phyloP scores from a whole-genome alignment of 306 rosid species.

The Fragaria vesca region DNA sequence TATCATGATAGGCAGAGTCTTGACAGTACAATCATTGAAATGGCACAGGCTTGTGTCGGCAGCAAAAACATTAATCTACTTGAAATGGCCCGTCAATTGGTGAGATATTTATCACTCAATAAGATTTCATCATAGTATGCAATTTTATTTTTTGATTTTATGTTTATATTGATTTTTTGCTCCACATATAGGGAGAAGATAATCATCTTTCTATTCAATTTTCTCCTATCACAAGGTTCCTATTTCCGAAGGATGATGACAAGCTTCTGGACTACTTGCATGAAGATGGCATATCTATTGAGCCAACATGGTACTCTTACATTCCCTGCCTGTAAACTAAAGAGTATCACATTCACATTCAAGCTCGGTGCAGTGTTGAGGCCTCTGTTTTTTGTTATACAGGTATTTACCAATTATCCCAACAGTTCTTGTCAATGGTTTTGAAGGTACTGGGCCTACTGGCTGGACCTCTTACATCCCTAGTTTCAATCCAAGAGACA shows the following conservation, averaged over 20 bases:
- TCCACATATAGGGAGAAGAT: slow-evolving; percentile 42
- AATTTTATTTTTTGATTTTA: not conserved
- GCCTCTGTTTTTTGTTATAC: not conserved
- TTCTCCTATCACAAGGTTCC: slow-evolving; percentile 54
- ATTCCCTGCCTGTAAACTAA: not conserved
- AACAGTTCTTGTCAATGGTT: no score
- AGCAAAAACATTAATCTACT: slow-evolving; percentile 86
- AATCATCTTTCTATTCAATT: slow-evolving; percentile 65
- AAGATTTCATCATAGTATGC: not conserved
- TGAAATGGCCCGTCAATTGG: slow-evolving; percentile 81
- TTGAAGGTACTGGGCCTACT: no score
- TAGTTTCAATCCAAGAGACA: no score
- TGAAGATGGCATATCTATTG: slow-evolving; percentile 67
- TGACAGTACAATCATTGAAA: slow-evolving; percentile 69
- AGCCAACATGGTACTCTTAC: slow-evolving; percentile 65
- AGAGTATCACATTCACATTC: not conserved
- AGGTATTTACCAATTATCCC: no score
- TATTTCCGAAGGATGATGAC: slow-evolving; percentile 80
- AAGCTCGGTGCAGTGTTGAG: not conserved
- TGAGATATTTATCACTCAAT: slow-evolving; percentile 17
- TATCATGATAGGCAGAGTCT: slow-evolving; percentile 91
- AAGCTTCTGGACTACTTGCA: slow-evolving; percentile 77
- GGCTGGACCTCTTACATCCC: no score
- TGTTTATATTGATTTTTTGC: not conserved
- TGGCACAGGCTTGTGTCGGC: slow-evolving; percentile 93